Evolutionary conservation across 106 monocot species (phyloP), one percentile per base, ranked within the genome.

Genomic region (Allium sativum): DNA sequence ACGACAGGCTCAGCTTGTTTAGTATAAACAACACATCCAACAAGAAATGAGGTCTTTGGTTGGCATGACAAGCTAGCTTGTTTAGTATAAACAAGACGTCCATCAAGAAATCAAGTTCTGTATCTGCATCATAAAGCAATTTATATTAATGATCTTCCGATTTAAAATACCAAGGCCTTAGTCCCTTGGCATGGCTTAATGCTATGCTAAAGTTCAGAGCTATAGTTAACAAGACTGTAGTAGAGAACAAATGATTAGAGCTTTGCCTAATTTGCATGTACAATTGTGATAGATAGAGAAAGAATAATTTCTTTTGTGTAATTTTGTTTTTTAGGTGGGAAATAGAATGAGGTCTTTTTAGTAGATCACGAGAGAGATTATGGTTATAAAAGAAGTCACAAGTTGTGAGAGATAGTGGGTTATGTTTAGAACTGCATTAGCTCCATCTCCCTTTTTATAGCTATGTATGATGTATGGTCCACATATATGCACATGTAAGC

Each of bases 141-240:
- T n/a, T n/a, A n/a, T n/a, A n/a, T n/a, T n/a, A n/a, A n/a, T n/a
- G n/a, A n/a, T n/a, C n/a, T n/a, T n/a, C n/a, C n/a, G n/a, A n/a
- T n/a, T n/a, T n/a, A n/a, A n/a, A n/a, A n/a, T n/a, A n/a, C n/a
- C n/a, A n/a, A n/a, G 70, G 70, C 55, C 78, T 58, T 63, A 82
- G 79, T 7, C 71, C 73, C 62, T 73, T 73, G 1, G 76, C 79
- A 70, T 82, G 86, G 68, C 67, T 66, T 17, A 48, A 20, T 9
- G 66, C 76, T 18, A 47, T 22, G 56, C 55, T 52, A 0, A 68
- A 52, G 73, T 40, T 68, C 7, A 73, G 40, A 18, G 60, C 31
- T 42, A 85, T 45, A 44, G 78, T 6, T 60, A 56, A 9, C 31
- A 74, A 59, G 58, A 62, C 48, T 58, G 54, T 14, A 12, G 15